A percentile compares a stretch with the other conserved stretches of the same genome.
phyloP scores from a whole-genome alignment of 768 basidiomycete species.

The Termitomyces titanicus region DNA sequence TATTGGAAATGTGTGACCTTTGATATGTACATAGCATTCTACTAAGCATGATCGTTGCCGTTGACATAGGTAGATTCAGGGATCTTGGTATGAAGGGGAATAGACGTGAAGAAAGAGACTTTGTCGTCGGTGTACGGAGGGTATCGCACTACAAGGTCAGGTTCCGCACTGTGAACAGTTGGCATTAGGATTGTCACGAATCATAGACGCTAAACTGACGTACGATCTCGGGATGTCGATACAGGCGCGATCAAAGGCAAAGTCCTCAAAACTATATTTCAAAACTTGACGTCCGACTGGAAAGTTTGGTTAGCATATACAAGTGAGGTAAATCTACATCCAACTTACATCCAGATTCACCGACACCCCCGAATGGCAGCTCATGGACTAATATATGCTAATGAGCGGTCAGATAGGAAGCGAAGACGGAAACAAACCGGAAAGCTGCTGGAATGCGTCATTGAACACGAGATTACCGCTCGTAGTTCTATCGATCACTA shows the following conservation, averaged over 20 bases:
- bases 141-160: conserved; percentile 37
- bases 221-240: conserved; percentile 52
- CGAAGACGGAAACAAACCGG: conserved; percentile 30
- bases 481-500: conserved; percentile 52
- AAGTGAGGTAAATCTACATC: not conserved
- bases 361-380: conserved; percentile 52
- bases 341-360: conserved; percentile 61
- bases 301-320: not conserved
- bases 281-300: conserved; percentile 53
- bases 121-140: conserved; percentile 47
- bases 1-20: no score
- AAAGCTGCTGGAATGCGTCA: conserved; percentile 54
- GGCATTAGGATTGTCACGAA: not conserved
- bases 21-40: not conserved
- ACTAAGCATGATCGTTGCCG: not conserved
- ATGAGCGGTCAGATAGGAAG: conserved; percentile 1
- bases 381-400: conserved; percentile 17
- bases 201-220: conserved; percentile 17
- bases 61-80: conserved; percentile 12
- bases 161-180: conserved; percentile 35
- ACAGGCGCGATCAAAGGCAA: conserved; percentile 45
- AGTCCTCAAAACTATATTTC: conserved; percentile 52
- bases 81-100: conserved; percentile 17
- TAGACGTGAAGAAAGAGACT: conserved; percentile 24
- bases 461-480: conserved; percentile 59